These are phyloP conservation scores for Aspergillus ellipticus DNA, from an alignment of 495 filamentous ascomycete genomes.

Conservation along the genomic window DNA sequence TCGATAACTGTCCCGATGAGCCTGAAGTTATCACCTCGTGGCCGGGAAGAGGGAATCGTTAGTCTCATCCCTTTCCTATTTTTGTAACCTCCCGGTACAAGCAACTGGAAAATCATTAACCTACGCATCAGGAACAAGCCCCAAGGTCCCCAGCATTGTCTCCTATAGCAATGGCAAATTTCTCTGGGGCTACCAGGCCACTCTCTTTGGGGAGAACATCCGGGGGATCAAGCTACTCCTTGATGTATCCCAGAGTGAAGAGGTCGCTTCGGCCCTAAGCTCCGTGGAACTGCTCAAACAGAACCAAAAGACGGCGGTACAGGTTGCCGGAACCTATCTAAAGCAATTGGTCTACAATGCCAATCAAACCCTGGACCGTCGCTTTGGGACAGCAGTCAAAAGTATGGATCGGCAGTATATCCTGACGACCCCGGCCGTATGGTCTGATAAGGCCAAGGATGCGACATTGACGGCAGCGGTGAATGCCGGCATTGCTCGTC, in stretches of 20 bases:
- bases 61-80: slow-evolving; percentile 2
- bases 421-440: slow-evolving; percentile 52
- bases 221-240: slow-evolving; percentile 39
- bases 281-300: slow-evolving; percentile 13
- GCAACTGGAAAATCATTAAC: neutral
- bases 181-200: slow-evolving; percentile 44
- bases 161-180: slow-evolving; percentile 26
- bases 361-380: slow-evolving; percentile 16
- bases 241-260: slow-evolving; percentile 21
- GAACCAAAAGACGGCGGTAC: slow-evolving; percentile 28
- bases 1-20: slow-evolving; percentile 20
- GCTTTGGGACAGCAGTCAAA: slow-evolving; percentile 22
- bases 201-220: slow-evolving; percentile 18
- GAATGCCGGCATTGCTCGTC: slow-evolving; percentile 42
- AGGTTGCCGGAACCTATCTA: slow-evolving; percentile 39
- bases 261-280: slow-evolving; percentile 15
- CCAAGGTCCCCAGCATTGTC: slow-evolving; percentile 50
- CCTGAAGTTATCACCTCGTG: slow-evolving; percentile 34
- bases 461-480: slow-evolving; percentile 40
- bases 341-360: slow-evolving; percentile 35
- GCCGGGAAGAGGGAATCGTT: slow-evolving; percentile 28
- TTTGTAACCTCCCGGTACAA: neutral
- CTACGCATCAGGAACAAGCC: slow-evolving; percentile 23
- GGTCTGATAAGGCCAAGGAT: slow-evolving; percentile 50
- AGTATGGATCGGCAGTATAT: slow-evolving; percentile 29